A percentile compares a stretch with the other conserved stretches of the same genome.
These are phyloP conservation scores for Peronospora belbahrii DNA, from an alignment of 352 stramenopile species.

Conservation along the genomic window DNA sequence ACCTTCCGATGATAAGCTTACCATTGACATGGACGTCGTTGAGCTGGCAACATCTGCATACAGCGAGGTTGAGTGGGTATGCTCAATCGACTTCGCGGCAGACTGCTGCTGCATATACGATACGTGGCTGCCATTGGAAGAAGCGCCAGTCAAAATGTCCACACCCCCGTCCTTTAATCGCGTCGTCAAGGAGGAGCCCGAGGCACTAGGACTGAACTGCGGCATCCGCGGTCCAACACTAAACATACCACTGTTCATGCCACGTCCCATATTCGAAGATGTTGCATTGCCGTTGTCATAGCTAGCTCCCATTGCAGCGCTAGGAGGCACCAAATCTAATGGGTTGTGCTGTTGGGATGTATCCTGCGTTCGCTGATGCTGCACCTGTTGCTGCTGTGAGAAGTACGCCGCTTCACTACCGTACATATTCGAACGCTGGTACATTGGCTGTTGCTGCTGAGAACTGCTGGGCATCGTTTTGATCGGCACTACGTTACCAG, in stretches of 20 bases:
- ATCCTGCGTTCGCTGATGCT: slow-evolving; percentile 24
- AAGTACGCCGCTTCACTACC: slow-evolving; percentile 18
- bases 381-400: slow-evolving; percentile 23
- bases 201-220: slow-evolving; percentile 19
- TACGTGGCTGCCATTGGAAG: slow-evolving; percentile 24
- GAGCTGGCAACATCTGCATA: slow-evolving; percentile 28
- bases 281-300: slow-evolving; percentile 21
- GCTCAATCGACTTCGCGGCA: slow-evolving; percentile 17
- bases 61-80: slow-evolving; percentile 20
- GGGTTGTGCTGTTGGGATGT: slow-evolving; percentile 18
- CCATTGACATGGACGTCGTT: slow-evolving; percentile 28
- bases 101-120: slow-evolving; percentile 27
- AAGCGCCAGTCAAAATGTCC: slow-evolving; percentile 22
- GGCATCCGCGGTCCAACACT: slow-evolving; percentile 22
- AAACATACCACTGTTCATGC: slow-evolving; percentile 27
- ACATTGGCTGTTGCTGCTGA: slow-evolving; percentile 37
- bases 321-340: slow-evolving; percentile 23
- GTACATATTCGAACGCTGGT: slow-evolving; percentile 29
- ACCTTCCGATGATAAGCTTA: slow-evolving; percentile 24
- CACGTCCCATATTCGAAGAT: slow-evolving; percentile 18
- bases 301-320: slow-evolving; percentile 12
- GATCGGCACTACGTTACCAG: slow-evolving; percentile 36
- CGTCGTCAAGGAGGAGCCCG: slow-evolving; percentile 22
- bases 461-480: slow-evolving; percentile 26
- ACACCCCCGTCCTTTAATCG: slow-evolving; percentile 26